These are phyloP conservation scores for Hemerocallis citrina DNA, from an alignment of 106 monocot species.

Conservation along the genomic window DNA sequence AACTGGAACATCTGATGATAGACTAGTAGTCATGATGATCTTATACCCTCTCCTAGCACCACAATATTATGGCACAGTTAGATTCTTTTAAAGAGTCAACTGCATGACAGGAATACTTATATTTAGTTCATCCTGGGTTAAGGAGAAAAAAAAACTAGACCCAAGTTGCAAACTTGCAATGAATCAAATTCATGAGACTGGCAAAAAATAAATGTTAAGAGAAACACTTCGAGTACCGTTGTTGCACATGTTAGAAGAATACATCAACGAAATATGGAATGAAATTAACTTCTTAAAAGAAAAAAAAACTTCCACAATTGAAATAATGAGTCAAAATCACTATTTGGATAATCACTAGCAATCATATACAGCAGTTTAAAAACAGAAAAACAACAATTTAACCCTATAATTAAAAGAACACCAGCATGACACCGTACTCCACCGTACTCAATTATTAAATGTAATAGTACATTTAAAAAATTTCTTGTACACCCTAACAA, in stretches of 20 bases:
- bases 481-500: too few relatives aligned
- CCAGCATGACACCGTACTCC: too few relatives aligned
- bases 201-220: not conserved
- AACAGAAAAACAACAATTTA: not conserved
- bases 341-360: not conserved
- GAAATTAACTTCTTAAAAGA: not conserved
- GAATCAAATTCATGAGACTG: not conserved
- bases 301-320: not conserved
- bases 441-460: too few relatives aligned
- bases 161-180: not conserved
- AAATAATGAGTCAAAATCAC: not conserved
- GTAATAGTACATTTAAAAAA: too few relatives aligned
- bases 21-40: slow-evolving; percentile 87
- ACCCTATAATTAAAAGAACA: not conserved
- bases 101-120: not conserved
- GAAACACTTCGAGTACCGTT: not conserved
- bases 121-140: not conserved
- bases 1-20: slow-evolving; percentile 88
- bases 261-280: not conserved
- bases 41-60: slow-evolving; percentile 63
- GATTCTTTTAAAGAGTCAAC: not conserved
- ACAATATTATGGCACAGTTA: not conserved
- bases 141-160: not conserved
- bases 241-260: not conserved
- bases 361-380: not conserved